These are phyloP conservation scores for Colletotrichum sp. DNA, from an alignment of 2,329 filamentous ascomycete genomes.

Conservation along the genomic window DNA sequence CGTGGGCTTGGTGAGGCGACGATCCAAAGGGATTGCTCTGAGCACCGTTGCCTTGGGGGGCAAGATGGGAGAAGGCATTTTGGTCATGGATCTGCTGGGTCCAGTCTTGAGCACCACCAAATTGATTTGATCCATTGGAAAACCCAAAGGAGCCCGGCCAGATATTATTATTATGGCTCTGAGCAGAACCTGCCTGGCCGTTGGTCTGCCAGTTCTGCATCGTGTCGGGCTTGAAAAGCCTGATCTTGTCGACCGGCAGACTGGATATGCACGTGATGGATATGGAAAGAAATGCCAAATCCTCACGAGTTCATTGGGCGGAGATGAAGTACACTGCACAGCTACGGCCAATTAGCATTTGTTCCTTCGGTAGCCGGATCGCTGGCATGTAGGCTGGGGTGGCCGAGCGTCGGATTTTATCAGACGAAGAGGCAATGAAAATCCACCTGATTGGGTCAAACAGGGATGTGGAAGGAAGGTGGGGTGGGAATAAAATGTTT, in stretches of 20 bases:
- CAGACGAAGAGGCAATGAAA: neutral
- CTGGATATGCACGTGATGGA: constrained; percentile 1
- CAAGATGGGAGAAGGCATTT: constrained; percentile 36
- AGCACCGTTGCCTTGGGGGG: constrained; percentile 38
- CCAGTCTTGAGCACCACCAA: constrained; percentile 43
- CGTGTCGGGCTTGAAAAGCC: neutral
- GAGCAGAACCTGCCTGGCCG: constrained; percentile 15
- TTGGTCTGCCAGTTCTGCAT: constrained; percentile 24
- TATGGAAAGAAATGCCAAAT: neutral
- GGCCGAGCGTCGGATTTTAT: constrained; percentile 2
- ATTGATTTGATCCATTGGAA: constrained; percentile 29
- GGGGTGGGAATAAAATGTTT: neutral
- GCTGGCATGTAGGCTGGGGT: neutral
- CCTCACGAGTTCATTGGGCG: constrained; percentile 14
- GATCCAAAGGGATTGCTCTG: constrained; percentile 9
- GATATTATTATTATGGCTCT: constrained; percentile 20
- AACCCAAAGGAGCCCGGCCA: constrained; percentile 14
- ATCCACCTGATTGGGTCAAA: neutral
- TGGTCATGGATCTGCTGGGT: constrained; percentile 39
- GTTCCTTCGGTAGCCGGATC: neutral
- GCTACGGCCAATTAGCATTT: constrained; percentile 15
- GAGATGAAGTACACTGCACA: constrained; percentile 5
- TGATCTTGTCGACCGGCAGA: neutral
- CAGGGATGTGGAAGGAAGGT: neutral
- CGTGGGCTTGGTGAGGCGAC: constrained; percentile 18